phyloP scores from a whole-genome alignment of 495 filamentous ascomycete genomes.

The Neurospora sp. region DNA sequence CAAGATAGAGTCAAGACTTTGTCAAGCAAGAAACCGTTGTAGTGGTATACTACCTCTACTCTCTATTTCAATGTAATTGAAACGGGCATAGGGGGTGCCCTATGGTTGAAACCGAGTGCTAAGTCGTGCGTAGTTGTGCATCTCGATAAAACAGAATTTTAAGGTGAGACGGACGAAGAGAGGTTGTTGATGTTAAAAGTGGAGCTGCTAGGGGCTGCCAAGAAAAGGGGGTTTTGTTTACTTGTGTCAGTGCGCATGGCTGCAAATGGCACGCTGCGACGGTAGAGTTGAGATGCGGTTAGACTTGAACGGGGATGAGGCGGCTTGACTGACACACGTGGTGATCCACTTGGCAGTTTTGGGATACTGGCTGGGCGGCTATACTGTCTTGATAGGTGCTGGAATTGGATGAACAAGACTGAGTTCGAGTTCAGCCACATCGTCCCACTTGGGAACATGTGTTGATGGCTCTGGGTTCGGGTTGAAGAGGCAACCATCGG shows the following conservation, averaged over 20 bases:
- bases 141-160: background rate
- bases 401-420: background rate
- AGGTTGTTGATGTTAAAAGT: background rate
- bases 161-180: background rate
- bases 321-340: background rate
- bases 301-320: background rate
- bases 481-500: background rate
- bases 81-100: background rate
- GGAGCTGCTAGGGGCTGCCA: background rate
- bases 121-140: background rate
- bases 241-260: background rate
- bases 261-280: background rate
- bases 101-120: background rate
- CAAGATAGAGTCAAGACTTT: background rate
- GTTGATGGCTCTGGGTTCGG: background rate
- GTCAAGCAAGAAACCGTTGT: background rate
- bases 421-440: background rate
- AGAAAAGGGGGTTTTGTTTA: background rate
- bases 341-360: background rate
- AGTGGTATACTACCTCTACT: background rate
- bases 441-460: background rate
- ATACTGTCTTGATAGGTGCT: background rate
- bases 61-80: background rate
- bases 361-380: background rate
- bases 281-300: background rate